Evolutionary conservation across 2,329 filamentous ascomycete genomes (phyloP), one percentile per base, ranked within the genome.

Genomic region (Talaromyces sp.): DNA sequence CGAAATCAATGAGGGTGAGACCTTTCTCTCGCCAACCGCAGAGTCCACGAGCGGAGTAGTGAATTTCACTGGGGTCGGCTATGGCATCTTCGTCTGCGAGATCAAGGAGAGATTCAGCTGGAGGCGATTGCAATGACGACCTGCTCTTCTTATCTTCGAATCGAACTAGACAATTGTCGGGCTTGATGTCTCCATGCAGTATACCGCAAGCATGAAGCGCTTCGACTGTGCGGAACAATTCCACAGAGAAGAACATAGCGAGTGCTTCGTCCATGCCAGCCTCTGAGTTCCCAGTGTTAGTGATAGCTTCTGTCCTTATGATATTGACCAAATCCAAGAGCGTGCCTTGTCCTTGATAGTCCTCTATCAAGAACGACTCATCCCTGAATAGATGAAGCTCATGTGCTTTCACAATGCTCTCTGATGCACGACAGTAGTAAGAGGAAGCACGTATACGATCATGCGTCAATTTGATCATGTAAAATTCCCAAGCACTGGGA

Each of bases 241-340:
- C 95, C 67, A 98, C 84, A 8, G 91, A 85, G 79, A 98, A 96
- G 82, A 97, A 98, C 92, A 98, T 97, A 71, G 91, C 92, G 2
- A 98, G 82, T 57, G 85, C 84, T 78, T 99, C 95, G 71, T 99
- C 95, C 85, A 99, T 92, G 16, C 90, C 89, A 2, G 88, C 88
- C 39, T 82, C 79, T 10, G 76, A 72, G 37, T 79, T 78, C 16
- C 78, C 75, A 2, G 77, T 73, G 5, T 85, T 85, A 1, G 85
- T 76, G 39, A 76, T 77, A 4, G 74, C 71, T 68, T 96, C 91
- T 19, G 86, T 84, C 48, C 91, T 88, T 69, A 94, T 90, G 68
- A 90, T 82, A 77, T 99, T 99, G 77, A 99, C 89, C 1, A 98
- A 87, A 72, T 98, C 94, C n/a, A 99, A 87, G 3, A 99, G 82